A percentile compares a stretch with the other conserved stretches of the same genome.
Evolutionary conservation across 306 rosid genomes (phyloP).

Genomic region (Astragalus glycyphyllos): DNA sequence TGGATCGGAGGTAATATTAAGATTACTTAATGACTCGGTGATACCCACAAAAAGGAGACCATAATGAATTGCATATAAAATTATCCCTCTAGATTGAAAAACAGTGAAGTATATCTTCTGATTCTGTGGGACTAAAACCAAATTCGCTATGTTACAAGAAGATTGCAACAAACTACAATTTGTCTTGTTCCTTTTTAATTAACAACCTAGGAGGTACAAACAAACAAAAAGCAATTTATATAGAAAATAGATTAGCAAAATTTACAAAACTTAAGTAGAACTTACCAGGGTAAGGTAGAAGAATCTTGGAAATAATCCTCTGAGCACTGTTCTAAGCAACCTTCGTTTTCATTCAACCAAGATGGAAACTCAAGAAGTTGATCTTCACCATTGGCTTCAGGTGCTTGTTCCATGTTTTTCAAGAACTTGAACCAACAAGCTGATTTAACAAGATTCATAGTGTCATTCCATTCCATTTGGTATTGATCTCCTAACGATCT

Average conservation of each 20-base stretch:
- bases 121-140: too few relatives aligned
- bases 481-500: constrained; percentile 78
- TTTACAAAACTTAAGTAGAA: constrained; percentile 17
- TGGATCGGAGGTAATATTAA: background rate
- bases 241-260: constrained; percentile 20
- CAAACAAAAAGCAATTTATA: constrained; percentile 17
- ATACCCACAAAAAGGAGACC: constrained; percentile 14
- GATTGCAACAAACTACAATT: constrained; percentile 23
- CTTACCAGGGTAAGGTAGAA: constrained; percentile 84
- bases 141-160: too few relatives aligned
- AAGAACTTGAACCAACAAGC: constrained; percentile 88
- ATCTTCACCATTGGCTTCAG: constrained; percentile 49
- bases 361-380: constrained; percentile 74
- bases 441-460: constrained; percentile 74
- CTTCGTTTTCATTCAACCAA: constrained; percentile 75
- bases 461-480: constrained; percentile 87
- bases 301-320: constrained; percentile 61
- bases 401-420: constrained; percentile 61
- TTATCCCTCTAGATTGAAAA: constrained; percentile 15
- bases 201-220: constrained; percentile 17
- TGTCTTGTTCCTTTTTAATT: constrained; percentile 35
- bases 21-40: background rate
- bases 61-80: constrained; percentile 10
- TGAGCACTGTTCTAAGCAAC: constrained; percentile 58
- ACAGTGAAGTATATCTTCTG: background rate